Evolutionary conservation across 2,329 filamentous ascomycete species (phyloP).

Genomic region (Colletotrichum plurivorum): DNA sequence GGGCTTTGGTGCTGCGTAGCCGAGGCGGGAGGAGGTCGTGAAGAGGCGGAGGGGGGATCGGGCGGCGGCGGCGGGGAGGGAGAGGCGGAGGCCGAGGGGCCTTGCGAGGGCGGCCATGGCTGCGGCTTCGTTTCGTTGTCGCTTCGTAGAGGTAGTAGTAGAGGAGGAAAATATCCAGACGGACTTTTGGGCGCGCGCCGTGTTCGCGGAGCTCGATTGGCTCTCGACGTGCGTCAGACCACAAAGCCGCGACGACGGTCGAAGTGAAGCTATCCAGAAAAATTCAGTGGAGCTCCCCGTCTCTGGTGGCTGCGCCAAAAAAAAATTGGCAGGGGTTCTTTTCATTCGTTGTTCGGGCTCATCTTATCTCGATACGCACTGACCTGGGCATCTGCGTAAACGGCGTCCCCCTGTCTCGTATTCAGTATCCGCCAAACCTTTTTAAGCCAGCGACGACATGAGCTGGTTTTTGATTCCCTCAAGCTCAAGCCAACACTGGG

Average conservation of each 20-base stretch:
- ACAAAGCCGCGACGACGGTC: not conserved
- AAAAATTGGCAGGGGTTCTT: conserved; percentile 17
- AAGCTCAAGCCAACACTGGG: no score
- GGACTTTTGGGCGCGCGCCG: not conserved
- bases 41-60: conserved; percentile 32
- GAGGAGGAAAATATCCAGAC: not conserved
- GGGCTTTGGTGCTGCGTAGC: conserved; percentile 4
- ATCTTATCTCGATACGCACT: no score
- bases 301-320: conserved; percentile 13
- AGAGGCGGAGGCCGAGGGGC: conserved; percentile 32
- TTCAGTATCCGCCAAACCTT: no score
- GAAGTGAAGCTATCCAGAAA: conserved; percentile 42
- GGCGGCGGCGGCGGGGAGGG: conserved; percentile 26
- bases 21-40: conserved; percentile 21
- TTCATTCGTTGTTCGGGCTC: no score
- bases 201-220: conserved; percentile 15
- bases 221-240: conserved; percentile 16
- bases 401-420: no score
- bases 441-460: no score
- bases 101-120: conserved; percentile 34
- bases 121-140: not conserved
- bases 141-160: not conserved
- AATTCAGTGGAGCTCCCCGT: conserved; percentile 32
- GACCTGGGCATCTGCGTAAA: no score
- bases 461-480: no score